Conservation (phyloP, 1,284 basidiomycete species). For the Hemileia vastatrix region DNA sequence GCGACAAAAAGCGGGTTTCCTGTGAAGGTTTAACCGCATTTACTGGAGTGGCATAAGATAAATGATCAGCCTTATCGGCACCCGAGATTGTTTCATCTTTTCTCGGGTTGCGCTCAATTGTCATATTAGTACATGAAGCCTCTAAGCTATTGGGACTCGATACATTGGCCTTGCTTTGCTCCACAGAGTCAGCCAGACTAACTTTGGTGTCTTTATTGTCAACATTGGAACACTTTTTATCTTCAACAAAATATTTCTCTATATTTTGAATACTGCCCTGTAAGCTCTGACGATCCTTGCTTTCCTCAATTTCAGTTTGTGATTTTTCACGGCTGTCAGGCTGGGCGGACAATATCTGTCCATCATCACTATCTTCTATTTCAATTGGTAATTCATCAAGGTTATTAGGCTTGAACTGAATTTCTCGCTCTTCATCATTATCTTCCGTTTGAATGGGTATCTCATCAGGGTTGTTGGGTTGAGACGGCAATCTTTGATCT, state of each 20-base stretch:
- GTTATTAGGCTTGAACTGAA: too few species aligned
- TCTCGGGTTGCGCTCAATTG: conserved; percentile 16
- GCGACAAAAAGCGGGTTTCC: conserved; percentile 81
- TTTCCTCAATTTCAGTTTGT: too few species aligned
- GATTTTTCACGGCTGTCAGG: conserved; percentile 13
- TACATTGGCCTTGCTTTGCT: too few species aligned
- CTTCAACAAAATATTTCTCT: conserved; percentile 29
- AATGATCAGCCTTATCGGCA: conserved; percentile 25
- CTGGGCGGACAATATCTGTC: neutral
- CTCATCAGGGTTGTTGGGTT: conserved; percentile 26
- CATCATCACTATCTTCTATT: conserved; percentile 9
- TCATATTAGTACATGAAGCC: too few species aligned
- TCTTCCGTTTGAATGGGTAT: conserved; percentile 21
- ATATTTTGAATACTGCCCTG: too few species aligned
- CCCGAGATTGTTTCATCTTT: conserved; percentile 37
- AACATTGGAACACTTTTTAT: conserved; percentile 33
- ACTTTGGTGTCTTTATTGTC: conserved; percentile 17
- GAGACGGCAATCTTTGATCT: neutral
- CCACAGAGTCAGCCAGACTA: conserved; percentile 22
- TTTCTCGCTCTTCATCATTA: neutral
- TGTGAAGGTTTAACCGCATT: conserved; percentile 20
- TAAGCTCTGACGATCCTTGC: too few species aligned
- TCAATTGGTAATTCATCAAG: neutral
- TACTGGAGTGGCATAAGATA: conserved; percentile 2
- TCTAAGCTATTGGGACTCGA: too few species aligned